phyloP scores from a whole-genome alignment of 257 asterid species.

The Scutellaria minor region DNA sequence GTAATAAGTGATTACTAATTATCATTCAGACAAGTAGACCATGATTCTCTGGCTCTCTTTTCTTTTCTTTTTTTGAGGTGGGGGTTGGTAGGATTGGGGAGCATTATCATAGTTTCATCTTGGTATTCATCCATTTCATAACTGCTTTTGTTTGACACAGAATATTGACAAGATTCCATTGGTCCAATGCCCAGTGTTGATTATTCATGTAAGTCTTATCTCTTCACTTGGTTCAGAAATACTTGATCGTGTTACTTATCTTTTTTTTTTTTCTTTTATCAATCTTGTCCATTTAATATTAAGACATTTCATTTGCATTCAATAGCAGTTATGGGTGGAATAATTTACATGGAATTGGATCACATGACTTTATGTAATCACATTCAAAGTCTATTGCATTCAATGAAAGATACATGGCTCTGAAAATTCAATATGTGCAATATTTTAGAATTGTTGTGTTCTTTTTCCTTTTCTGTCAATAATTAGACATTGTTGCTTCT shows the following conservation, averaged over 20 bases:
- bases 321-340: constrained; percentile 17
- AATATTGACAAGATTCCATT: constrained; percentile 87
- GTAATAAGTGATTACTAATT: constrained; percentile 36
- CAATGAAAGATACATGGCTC: constrained; percentile 5
- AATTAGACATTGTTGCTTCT: constrained; percentile 8
- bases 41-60: neutral
- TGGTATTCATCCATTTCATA: constrained; percentile 20
- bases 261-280: constrained; percentile 17
- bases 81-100: neutral
- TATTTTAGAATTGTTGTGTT: neutral
- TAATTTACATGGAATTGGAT: constrained; percentile 20
- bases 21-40: constrained; percentile 20
- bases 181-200: constrained; percentile 85
- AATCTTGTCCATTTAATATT: constrained; percentile 13
- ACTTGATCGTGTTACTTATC: constrained; percentile 5
- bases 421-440: neutral
- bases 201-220: constrained; percentile 80
- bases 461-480: neutral
- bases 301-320: constrained; percentile 17
- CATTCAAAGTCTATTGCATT: constrained; percentile 2
- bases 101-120: constrained; percentile 27
- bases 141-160: constrained; percentile 48
- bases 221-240: constrained; percentile 21
- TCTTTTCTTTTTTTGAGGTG: no score
- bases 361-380: constrained; percentile 3